phyloP scores from a whole-genome alignment of 805 yeast species.

The Candida boleticola region DNA sequence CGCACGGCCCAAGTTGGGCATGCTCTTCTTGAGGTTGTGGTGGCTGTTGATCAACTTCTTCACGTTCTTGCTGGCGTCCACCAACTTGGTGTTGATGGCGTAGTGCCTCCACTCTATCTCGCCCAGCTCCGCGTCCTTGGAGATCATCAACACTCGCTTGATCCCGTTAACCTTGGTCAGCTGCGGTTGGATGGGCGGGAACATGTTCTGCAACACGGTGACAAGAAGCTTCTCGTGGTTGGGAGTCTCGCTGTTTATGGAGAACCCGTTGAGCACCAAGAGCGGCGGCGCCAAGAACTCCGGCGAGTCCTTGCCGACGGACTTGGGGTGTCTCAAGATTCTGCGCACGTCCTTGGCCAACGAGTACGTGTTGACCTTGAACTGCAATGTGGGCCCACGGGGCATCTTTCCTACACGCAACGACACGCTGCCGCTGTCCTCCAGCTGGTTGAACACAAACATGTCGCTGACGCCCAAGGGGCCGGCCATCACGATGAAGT shows the following conservation, averaged over 20 bases:
- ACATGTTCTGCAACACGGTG: constrained; percentile 91
- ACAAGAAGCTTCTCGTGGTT: constrained; percentile 78
- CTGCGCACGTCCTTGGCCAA: constrained; percentile 75
- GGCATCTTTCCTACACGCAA: constrained; percentile 85
- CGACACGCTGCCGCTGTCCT: constrained; percentile 73
- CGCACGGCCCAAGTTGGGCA: constrained; percentile 69
- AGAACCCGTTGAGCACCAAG: constrained; percentile 88
- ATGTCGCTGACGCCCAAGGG: constrained; percentile 91
- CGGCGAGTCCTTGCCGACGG: constrained; percentile 59
- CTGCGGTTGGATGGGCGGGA: constrained; percentile 92
- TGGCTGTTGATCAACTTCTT: constrained; percentile 67
- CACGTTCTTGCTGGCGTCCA: constrained; percentile 71
- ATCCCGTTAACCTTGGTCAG: constrained; percentile 70
- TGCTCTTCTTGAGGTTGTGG: constrained; percentile 52
- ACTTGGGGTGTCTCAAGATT: constrained; percentile 74
- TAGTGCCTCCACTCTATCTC: constrained; percentile 86
- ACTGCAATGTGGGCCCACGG: constrained; percentile 90
- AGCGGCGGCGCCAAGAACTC: constrained; percentile 81
- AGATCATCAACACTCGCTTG: constrained; percentile 80
- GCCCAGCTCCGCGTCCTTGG: constrained; percentile 68
- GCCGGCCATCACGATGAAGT: constrained; percentile 97
- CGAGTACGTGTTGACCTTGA: constrained; percentile 73
- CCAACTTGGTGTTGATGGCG: constrained; percentile 80
- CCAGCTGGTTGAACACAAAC: constrained; percentile 81
- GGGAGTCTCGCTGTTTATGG: constrained; percentile 52